Evolutionary conservation across 257 asterid genomes (phyloP), one percentile per base, ranked within the genome.

Genomic region (Solanum arcanum): DNA sequence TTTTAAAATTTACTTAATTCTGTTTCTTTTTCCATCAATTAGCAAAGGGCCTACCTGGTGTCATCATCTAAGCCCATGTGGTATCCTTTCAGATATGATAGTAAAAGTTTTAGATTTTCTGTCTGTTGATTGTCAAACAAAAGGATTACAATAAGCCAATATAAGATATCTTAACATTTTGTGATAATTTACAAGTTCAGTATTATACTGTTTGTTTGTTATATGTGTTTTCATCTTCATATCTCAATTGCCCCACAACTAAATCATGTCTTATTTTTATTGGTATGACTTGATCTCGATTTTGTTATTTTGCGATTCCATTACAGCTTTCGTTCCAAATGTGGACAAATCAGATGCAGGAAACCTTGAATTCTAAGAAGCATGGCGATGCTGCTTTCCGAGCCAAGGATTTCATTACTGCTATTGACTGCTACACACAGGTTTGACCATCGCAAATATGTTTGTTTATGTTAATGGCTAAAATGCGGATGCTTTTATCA

Each of bases 271-370:
- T 49, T 1, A 1, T 25, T 21, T 62, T 66, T 66, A 47, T 68
- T 47, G 52, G 39, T 33, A 68, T 60, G 6, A 41, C 46, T 29
- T 66, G 27, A 25, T 37, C 59, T 66, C 37, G 41, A 62, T 81
- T 12, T 80, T 62, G 37, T 33, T 29, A 68, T 56, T 78, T 47
- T 78, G 31, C 86, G 69, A 81, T 49, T 84, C 69, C 25, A 66
- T 69, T 93, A 91, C 98, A 97, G 99, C 95, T 97, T 68, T 97
- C 99, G 60, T 97, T 97, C 89, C 99, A 97, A 86, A 87, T 97
- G 96, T 97, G 99, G 99, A 97, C 98, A 60, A 93, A 94, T 87
- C 98, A 95, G 92, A 95, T 97, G 98, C 98, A 95, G 92, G 98
- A 94, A 86, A 92, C 96, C 39, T 89, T 97, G 93, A 93, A 92